These are phyloP conservation scores for Letharia columbiana DNA, from an alignment of 495 filamentous ascomycete species.

Conservation along the genomic window DNA sequence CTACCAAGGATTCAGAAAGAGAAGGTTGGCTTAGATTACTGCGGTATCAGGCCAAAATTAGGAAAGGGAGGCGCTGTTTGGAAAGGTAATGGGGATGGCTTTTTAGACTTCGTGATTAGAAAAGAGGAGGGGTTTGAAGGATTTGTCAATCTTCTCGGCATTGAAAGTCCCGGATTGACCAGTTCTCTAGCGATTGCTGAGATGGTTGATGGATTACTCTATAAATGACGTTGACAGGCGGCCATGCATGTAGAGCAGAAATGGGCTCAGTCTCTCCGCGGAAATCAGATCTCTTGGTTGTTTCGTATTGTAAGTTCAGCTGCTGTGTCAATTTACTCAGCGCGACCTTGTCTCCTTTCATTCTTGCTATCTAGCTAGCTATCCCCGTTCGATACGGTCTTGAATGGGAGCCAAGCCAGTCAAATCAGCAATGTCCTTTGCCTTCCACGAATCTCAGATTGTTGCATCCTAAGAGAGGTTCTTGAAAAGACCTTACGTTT, in stretches of 20 bases:
- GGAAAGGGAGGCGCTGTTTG: constrained; percentile 48
- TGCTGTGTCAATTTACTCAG: not conserved
- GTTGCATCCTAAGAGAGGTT: no score
- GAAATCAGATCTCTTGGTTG: not conserved
- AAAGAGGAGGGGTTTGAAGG: constrained; percentile 73
- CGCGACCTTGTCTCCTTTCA: not conserved
- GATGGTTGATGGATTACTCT: constrained; percentile 67
- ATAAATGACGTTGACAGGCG: constrained; percentile 34
- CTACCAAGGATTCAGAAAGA: constrained; percentile 60
- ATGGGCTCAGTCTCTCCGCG: not conserved
- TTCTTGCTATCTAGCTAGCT: not conserved
- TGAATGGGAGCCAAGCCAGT: not conserved
- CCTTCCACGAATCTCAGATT: not conserved
- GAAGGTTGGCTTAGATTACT: constrained; percentile 74
- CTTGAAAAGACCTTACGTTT: no score
- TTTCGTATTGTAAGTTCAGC: not conserved
- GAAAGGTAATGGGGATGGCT: constrained; percentile 50
- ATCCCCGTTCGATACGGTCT: not conserved
- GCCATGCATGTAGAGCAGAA: not conserved
- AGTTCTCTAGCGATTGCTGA: constrained; percentile 83
- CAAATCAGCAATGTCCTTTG: not conserved
- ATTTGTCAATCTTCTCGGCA: constrained; percentile 88
- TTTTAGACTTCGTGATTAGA: constrained; percentile 78
- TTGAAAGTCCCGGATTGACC: constrained; percentile 92
- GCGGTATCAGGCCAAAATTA: constrained; percentile 85